phyloP scores from a whole-genome alignment of 371 early-diverging fungal genomes.

The Mucor ambiguus region DNA sequence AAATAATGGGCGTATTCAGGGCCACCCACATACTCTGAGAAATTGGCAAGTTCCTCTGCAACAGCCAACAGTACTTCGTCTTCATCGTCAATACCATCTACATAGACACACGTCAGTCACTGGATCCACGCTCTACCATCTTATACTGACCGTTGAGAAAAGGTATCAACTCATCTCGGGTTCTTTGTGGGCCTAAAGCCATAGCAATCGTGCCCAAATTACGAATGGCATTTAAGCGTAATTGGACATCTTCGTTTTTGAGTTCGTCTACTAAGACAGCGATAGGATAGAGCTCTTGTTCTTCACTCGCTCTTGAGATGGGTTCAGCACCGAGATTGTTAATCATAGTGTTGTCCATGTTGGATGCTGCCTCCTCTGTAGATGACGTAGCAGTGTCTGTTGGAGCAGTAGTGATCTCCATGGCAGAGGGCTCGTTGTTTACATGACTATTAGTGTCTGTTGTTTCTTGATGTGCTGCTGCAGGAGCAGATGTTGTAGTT shows the following conservation, averaged over 20 bases:
- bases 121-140: neutral
- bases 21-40: slow-evolving; percentile 92
- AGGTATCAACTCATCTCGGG: slow-evolving; percentile 95
- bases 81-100: slow-evolving; percentile 98
- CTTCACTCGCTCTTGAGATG: slow-evolving; percentile 26
- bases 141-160: slow-evolving; percentile 89
- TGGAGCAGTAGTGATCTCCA: neutral
- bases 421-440: neutral
- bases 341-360: neutral
- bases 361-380: neutral
- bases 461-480: neutral
- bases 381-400: slow-evolving; percentile 2
- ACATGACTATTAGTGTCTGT: neutral
- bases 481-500: neutral
- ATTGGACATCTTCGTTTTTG: slow-evolving; percentile 94
- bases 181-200: slow-evolving; percentile 94
- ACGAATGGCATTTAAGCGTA: slow-evolving; percentile 93
- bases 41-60: slow-evolving; percentile 93
- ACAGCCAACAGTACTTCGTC: slow-evolving; percentile 95
- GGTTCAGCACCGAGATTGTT: slow-evolving; percentile 15
- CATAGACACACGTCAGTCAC: neutral
- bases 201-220: slow-evolving; percentile 93
- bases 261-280: slow-evolving; percentile 96
- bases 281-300: slow-evolving; percentile 79
- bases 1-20: slow-evolving; percentile 83